Base-by-base conservation (phyloP, 225 moss, liverwort and hornwort species). In the Thuidium tamariscinum region DNA sequence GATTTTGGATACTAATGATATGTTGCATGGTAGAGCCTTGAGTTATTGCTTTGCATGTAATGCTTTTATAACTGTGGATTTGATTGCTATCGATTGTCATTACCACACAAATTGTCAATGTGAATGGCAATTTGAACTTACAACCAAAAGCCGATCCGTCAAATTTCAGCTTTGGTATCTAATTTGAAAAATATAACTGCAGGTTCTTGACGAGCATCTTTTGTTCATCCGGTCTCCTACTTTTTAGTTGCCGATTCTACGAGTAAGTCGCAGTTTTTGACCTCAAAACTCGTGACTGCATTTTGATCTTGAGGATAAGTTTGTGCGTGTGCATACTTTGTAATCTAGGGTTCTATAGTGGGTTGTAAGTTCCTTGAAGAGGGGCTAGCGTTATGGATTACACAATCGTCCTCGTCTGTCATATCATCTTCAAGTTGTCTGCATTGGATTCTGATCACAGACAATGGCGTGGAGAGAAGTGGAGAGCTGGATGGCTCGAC, bases 381-480 rank as follows among this genome's bases (percentile, higher is more conserved):
- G 17, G 18, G 48, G 19, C 48, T 73, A n/a, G n/a, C n/a, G n/a
- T n/a, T n/a, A n/a, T n/a, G n/a, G n/a, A 11, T 32, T 19, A 73
- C 48, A 11, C 32, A 73, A 20, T 74, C 20, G 32, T 49, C 74
- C 49, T 49, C 32, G 32, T 74, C 32, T 49, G 20, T 74, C 12
- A 7, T 74, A 20, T 32, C 32, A 48, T 74, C 20, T 32, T 74
- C 74, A 74, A 74, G 1, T 20, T 74, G 7, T 32, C 20, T 74
- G 74, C 74, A 20, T 49, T 74, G 74, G 30, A 78, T 17, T 78
- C 57, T 63, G 48, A 63, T 46, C 34, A 32, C 95, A 97, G 96
- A 96, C 70, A 94, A 93, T 87, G 96, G 94, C 66, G 92, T 95
- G 89, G 96, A 97, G 91, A 92, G 90, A 82, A 97, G 97, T 86